Evolutionary conservation across 116 monocot genomes (phyloP).

Genomic region (Posidonia oceanica): DNA sequence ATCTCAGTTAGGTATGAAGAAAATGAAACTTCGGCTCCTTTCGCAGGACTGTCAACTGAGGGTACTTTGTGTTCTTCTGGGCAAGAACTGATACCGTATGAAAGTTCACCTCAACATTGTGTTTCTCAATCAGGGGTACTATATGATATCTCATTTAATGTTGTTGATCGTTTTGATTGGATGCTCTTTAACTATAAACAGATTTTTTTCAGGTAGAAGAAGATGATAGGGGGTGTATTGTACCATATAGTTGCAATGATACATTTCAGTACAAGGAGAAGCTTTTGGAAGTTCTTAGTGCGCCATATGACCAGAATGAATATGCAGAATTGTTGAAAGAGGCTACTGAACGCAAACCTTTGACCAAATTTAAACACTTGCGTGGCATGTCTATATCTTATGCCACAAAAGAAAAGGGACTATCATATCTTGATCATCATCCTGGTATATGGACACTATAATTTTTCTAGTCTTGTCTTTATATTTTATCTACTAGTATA

Average conservation of each 20-base stretch:
- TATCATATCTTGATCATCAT: constrained; percentile 55
- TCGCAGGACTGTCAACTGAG: neutral
- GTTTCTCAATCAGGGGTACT: constrained; percentile 6
- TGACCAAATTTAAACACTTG: constrained; percentile 31
- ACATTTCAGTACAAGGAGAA: constrained; percentile 23
- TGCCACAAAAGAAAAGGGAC: constrained; percentile 24
- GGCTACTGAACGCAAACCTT: constrained; percentile 27
- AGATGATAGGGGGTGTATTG: constrained; percentile 4
- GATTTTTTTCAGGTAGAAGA: constrained; percentile 5
- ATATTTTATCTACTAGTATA: neutral
- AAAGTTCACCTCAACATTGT: constrained; percentile 2
- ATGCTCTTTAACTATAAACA: neutral
- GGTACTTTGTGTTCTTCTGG: constrained; percentile 6
- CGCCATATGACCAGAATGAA: constrained; percentile 48
- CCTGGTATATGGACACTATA: constrained; percentile 27
- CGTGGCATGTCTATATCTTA: constrained; percentile 29
- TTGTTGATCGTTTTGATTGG: neutral
- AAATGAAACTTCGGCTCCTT: neutral
- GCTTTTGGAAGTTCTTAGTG: constrained; percentile 19
- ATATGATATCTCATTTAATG: neutral
- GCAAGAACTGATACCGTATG: constrained; percentile 14
- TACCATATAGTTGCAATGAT: constrained; percentile 2
- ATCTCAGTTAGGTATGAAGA: constrained; percentile 31
- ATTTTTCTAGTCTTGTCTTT: neutral
- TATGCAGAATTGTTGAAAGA: constrained; percentile 27